A percentile compares a stretch with the other conserved stretches of the same genome.
phyloP scores from a whole-genome alignment of 1,284 basidiomycete genomes.

The Trichosporon inkin region DNA sequence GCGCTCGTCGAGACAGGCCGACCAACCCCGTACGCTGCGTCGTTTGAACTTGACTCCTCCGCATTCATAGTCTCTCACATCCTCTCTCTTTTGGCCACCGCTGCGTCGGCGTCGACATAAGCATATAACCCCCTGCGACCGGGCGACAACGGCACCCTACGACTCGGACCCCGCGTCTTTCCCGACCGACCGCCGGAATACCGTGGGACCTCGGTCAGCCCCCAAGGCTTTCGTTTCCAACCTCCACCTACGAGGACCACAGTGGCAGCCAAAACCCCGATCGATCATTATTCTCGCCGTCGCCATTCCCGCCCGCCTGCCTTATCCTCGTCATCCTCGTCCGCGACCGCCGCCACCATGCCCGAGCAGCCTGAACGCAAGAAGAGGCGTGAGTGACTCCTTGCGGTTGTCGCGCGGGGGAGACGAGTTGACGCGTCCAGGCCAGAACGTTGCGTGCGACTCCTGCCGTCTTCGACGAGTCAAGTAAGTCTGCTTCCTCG shows the following conservation, averaged over 20 bases:
- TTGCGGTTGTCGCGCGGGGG: not conserved
- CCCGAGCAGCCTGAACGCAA: not conserved
- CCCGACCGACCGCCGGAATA: not conserved
- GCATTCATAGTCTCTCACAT: no score
- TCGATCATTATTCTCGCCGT: not conserved
- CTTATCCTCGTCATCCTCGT: not conserved
- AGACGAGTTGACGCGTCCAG: constrained; percentile 15
- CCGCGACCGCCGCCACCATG: not conserved
- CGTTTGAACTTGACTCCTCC: no score
- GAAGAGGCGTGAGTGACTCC: not conserved
- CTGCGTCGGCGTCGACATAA: no score
- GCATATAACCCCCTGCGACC: no score
- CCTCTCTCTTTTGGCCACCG: no score
- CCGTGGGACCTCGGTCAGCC: not conserved
- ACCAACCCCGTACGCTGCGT: no score
- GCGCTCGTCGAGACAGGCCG: no score
- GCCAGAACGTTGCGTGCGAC: constrained; percentile 43
- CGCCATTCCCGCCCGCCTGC: not conserved
- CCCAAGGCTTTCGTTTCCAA: not conserved
- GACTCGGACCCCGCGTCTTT: not conserved
- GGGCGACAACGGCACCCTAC: not conserved
- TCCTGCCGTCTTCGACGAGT: constrained; percentile 40
- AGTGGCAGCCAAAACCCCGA: not conserved
- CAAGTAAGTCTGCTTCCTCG: constrained; percentile 29
- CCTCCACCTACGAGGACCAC: not conserved